phyloP scores from a whole-genome alignment of 257 asterid genomes.

The Jasminum sambac region DNA sequence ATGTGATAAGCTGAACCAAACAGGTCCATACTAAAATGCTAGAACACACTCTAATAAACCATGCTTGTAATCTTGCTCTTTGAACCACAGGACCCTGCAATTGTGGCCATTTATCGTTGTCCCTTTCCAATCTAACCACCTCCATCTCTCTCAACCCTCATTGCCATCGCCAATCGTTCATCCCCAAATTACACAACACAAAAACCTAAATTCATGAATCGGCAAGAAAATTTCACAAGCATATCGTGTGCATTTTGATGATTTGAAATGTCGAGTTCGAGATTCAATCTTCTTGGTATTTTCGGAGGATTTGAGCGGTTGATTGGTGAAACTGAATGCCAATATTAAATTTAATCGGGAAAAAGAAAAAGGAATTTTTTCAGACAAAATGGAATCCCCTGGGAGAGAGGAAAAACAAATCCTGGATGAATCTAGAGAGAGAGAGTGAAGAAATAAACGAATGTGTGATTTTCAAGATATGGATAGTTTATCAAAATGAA shows the following conservation, averaged over 20 bases:
- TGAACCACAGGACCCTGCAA: constrained; percentile 64
- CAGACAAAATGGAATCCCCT: constrained; percentile 31
- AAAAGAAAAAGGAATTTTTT: background rate
- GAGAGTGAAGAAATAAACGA: constrained; percentile 32
- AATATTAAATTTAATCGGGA: background rate
- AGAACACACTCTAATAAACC: constrained; percentile 89
- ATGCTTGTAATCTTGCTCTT: constrained; percentile 71
- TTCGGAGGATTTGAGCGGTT: constrained; percentile 10
- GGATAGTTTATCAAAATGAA: constrained; percentile 18
- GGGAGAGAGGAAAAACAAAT: constrained; percentile 2
- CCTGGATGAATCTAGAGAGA: constrained; percentile 30
- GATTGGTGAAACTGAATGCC: constrained; percentile 10
- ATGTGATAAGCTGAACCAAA: constrained; percentile 82
- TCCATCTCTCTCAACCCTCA: constrained; percentile 54
- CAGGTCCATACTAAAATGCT: constrained; percentile 92
- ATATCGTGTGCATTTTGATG: constrained; percentile 1
- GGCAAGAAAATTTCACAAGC: constrained; percentile 7
- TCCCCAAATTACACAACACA: constrained; percentile 33
- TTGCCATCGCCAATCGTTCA: constrained; percentile 53
- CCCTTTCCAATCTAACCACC: constrained; percentile 51
- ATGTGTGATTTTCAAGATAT: constrained; percentile 30
- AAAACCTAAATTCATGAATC: constrained; percentile 21
- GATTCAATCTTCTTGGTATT: constrained; percentile 33
- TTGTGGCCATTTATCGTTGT: constrained; percentile 43
- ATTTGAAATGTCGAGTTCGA: constrained; percentile 31